Percentiles rank a stretch among this genome's conserved stretches.
Evolutionary conservation across 83 land plant species (phyloP).

Genomic region (Thuja plicata): DNA sequence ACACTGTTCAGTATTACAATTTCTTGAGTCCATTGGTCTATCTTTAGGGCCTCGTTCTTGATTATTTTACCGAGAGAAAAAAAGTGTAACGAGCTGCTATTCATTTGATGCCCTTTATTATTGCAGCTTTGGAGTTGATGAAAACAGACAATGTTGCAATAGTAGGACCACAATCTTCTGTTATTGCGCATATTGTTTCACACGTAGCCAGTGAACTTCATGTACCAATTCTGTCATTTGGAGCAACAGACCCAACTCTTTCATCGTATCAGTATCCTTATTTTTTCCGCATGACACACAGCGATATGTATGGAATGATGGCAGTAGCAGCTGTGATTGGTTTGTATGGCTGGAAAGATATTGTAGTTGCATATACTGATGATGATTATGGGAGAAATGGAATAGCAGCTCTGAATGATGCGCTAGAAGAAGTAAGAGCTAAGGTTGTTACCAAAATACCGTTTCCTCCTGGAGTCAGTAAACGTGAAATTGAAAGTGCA

Average conservation of each 20-base stretch:
- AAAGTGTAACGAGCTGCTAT: background rate
- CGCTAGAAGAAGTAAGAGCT: constrained; percentile 54
- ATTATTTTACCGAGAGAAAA: background rate
- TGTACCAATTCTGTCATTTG: constrained; percentile 84
- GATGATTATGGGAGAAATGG: constrained; percentile 91
- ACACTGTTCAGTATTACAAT: background rate
- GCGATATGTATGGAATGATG: constrained; percentile 80
- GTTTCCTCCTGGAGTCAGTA: constrained; percentile 27
- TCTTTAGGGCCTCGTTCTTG: background rate
- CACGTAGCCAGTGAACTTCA: constrained; percentile 72
- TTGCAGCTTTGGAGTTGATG: constrained; percentile 80
- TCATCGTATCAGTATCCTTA: constrained; percentile 77
- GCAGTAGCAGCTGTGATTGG: constrained; percentile 78
- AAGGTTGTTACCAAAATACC: constrained; percentile 60
- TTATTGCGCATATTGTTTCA: constrained; percentile 73
- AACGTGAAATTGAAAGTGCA: constrained; percentile 40
- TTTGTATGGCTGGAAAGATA: constrained; percentile 74
- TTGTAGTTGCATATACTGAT: constrained; percentile 68
- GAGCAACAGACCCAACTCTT: constrained; percentile 93
- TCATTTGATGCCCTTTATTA: background rate
- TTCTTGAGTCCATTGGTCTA: background rate
- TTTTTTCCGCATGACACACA: constrained; percentile 77
- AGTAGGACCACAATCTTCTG: constrained; percentile 90
- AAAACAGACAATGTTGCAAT: constrained; percentile 74
- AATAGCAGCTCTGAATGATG: constrained; percentile 64